These are phyloP conservation scores for Syncephalastrum racemosum DNA, from an alignment of 371 early-diverging fungal species.

Conservation along the genomic window DNA sequence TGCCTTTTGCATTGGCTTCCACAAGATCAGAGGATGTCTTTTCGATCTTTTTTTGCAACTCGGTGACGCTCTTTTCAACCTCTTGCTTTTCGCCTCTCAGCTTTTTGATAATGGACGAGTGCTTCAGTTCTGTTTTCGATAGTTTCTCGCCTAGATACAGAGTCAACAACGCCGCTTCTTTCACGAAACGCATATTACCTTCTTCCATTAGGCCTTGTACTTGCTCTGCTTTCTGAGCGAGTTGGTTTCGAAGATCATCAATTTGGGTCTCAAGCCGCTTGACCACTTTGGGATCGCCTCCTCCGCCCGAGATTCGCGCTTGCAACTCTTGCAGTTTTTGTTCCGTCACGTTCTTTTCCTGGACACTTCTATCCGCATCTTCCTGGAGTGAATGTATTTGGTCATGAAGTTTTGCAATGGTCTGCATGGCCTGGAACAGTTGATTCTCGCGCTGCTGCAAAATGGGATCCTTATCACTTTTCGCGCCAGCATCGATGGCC, in stretches of 20 bases:
- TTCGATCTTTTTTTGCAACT: constrained; percentile 67
- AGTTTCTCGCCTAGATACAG: constrained; percentile 65
- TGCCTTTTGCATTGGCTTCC: constrained; percentile 55
- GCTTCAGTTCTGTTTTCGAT: constrained; percentile 78
- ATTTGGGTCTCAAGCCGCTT: constrained; percentile 41
- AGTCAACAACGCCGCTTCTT: not conserved
- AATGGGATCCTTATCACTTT: constrained; percentile 21
- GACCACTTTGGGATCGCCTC: constrained; percentile 14
- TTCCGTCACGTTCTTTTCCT: constrained; percentile 11
- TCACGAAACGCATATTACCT: constrained; percentile 36
- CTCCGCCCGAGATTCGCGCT: constrained; percentile 5
- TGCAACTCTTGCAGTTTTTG: constrained; percentile 17
- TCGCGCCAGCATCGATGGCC: not conserved
- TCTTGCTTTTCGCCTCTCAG: constrained; percentile 67
- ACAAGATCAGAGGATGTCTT: constrained; percentile 41
- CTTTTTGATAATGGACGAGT: constrained; percentile 71
- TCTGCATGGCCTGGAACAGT: constrained; percentile 59
- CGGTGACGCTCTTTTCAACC: constrained; percentile 56
- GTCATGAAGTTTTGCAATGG: constrained; percentile 61
- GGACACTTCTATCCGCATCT: constrained; percentile 10
- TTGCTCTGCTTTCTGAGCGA: constrained; percentile 64
- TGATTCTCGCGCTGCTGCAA: constrained; percentile 67
- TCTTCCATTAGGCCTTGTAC: constrained; percentile 61
- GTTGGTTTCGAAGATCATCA: constrained; percentile 52
- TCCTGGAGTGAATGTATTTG: constrained; percentile 55